These are phyloP conservation scores for Ogataea kodamae DNA, from an alignment of 805 yeast genomes.

Conservation along the genomic window DNA sequence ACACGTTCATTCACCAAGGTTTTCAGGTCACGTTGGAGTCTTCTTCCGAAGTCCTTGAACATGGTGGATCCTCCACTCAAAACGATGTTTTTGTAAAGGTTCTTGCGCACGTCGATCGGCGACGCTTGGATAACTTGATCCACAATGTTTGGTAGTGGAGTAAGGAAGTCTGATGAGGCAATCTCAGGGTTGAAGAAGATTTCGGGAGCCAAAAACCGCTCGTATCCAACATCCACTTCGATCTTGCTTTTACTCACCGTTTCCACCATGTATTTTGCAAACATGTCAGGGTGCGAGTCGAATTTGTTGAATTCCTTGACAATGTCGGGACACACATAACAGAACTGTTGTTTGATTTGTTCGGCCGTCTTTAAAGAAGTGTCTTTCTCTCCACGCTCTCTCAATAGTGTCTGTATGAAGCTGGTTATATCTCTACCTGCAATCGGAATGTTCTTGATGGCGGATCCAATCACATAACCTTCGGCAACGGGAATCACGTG, in stretches of 20 bases:
- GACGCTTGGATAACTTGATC: conserved; percentile 93
- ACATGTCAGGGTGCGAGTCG: conserved; percentile 89
- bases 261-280: conserved; percentile 90
- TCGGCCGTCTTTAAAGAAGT: conserved; percentile 95
- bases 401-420: conserved; percentile 85
- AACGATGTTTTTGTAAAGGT: conserved; percentile 91
- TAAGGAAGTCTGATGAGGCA: conserved; percentile 88
- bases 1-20: conserved; percentile 85
- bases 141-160: conserved; percentile 94
- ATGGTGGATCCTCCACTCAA: conserved; percentile 97
- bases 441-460: conserved; percentile 94
- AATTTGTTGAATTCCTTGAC: conserved; percentile 94
- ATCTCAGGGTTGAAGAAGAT: conserved; percentile 98
- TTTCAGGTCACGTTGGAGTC: conserved; percentile 93
- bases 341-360: conserved; percentile 91
- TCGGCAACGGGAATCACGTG: conserved; percentile 99
- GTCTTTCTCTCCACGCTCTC: conserved; percentile 96
- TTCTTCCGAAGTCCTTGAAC: conserved; percentile 97
- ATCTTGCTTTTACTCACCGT: conserved; percentile 63
- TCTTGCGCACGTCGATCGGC: conserved; percentile 97
- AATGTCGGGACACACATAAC: conserved; percentile 96
- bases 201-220: conserved; percentile 98
- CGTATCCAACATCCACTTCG: conserved; percentile 92
- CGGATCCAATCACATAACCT: conserved; percentile 97
- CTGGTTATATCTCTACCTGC: conserved; percentile 98